Evolutionary conservation across 2,329 filamentous ascomycete genomes (phyloP), one percentile per base, ranked within the genome.

Genomic region (Fusarium sp.): DNA sequence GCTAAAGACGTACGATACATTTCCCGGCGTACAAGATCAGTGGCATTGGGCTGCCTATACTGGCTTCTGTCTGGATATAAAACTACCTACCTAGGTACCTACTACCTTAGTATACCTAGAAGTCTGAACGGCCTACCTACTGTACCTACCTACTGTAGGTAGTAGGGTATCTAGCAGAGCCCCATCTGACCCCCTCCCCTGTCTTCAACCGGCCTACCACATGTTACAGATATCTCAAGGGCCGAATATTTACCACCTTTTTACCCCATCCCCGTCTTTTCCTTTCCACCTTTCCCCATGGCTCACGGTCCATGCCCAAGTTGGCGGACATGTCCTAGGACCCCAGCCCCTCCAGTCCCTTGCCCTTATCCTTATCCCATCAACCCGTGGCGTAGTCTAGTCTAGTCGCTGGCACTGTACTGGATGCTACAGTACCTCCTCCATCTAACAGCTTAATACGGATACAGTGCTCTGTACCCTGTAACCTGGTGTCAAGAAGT

Each of bases 251-350:
- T 62, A 70, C 67, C 57, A 70, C 52, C 53, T 60, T 67, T 48
- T 70, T 72, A 67, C 57, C 69, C 68, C 68, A 69, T 71, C 61
- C 62, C 71, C 67, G 63, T 71, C 58, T 64, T 67, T 52, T 37
- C 32, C 22, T 52, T 52, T 52, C 48, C 48, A 52, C 48, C 48
- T 52, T 63, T 62, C 64, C 56, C 47, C 60, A 62, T 61, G 48
- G 54, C 55, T 51, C 42, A 37, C 34, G 32, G 48, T n/a, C 32
- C 52, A 47, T 18, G 42, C 25, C 45, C 37, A 58, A 57, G 52
- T 55, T 46, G 48, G 44, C 41, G 45, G 30, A 47, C 59, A 60
- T 63, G 32, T 64, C 62, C 60, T 53, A 44, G 57, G 67, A 63
- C 32, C 62, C 69, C 61, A 67, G 63, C 67, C 71, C 72, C 72